These are phyloP conservation scores for Rubia balearica DNA, from an alignment of 305 asterid genomes.

Conservation along the genomic window DNA sequence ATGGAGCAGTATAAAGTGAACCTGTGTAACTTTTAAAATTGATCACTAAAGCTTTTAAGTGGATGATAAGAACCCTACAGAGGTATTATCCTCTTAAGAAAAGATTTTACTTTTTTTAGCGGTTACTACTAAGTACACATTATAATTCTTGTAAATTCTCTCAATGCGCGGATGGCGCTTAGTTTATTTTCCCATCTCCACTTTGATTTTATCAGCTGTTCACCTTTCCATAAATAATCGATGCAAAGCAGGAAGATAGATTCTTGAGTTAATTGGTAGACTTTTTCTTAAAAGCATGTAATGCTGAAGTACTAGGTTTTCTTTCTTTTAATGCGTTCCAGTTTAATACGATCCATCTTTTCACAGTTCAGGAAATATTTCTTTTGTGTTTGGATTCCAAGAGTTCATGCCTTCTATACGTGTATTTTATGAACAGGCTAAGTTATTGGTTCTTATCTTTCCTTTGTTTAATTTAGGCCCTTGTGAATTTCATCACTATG, in stretches of 20 bases:
- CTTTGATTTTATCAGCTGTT: not conserved
- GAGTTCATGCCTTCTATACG: not conserved
- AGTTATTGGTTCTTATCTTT: conserved; percentile 9
- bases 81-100: not conserved
- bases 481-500: conserved; percentile 93
- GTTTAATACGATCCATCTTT: not conserved
- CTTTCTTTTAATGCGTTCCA: not conserved
- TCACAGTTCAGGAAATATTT: not conserved
- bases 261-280: not conserved
- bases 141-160: not conserved
- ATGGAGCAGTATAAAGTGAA: not conserved
- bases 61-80: not conserved
- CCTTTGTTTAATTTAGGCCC: conserved; percentile 48
- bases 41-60: not conserved
- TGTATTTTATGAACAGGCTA: not conserved
- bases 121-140: not conserved
- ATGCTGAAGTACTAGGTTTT: not conserved
- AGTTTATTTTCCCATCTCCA: not conserved
- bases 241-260: not conserved
- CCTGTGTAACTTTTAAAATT: not conserved
- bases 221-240: not conserved
- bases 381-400: not conserved
- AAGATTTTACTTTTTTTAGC: not conserved
- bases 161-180: not conserved
- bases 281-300: not conserved